These are phyloP conservation scores for Coprinellus micaceus DNA, from an alignment of 768 basidiomycete species.

Conservation along the genomic window DNA sequence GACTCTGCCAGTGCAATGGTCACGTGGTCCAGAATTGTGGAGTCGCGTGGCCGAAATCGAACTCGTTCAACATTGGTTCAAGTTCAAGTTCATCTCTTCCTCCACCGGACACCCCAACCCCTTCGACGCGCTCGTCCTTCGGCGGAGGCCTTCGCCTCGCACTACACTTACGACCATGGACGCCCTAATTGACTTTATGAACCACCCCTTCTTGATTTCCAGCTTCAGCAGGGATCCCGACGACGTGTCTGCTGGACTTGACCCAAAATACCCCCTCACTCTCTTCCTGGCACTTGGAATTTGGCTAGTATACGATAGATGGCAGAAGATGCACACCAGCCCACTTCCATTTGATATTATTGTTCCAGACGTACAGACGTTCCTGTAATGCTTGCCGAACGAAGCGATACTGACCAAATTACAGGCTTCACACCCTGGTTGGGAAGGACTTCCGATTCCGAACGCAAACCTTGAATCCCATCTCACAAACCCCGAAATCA, in stretches of 20 bases:
- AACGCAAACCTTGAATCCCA: slow-evolving; percentile 68
- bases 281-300: slow-evolving; percentile 76
- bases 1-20: background rate
- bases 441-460: slow-evolving; percentile 49
- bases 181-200: slow-evolving; percentile 42
- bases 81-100: slow-evolving; percentile 2
- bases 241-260: slow-evolving; percentile 41
- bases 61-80: slow-evolving; percentile 1
- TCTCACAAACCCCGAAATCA: slow-evolving; percentile 47
- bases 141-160: background rate
- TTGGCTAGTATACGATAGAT: slow-evolving; percentile 72
- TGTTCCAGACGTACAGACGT: slow-evolving; percentile 64
- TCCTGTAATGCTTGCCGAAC: too few relatives aligned
- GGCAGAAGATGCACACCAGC: slow-evolving; percentile 69
- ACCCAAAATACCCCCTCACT: slow-evolving; percentile 63
- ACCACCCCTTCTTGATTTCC: slow-evolving; percentile 52
- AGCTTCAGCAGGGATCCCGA: slow-evolving; percentile 47
- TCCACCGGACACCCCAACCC: slow-evolving; percentile 6
- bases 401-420: too few relatives aligned
- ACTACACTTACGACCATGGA: slow-evolving; percentile 29
- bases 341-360: slow-evolving; percentile 63
- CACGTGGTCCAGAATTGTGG: slow-evolving; percentile 6
- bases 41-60: slow-evolving; percentile 25
- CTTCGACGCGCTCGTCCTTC: slow-evolving; percentile 12
- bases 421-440: slow-evolving; percentile 60